Base-by-base conservation (phyloP, 2,329 filamentous ascomycete genomes). In the Hymenoscyphus linearis region DNA sequence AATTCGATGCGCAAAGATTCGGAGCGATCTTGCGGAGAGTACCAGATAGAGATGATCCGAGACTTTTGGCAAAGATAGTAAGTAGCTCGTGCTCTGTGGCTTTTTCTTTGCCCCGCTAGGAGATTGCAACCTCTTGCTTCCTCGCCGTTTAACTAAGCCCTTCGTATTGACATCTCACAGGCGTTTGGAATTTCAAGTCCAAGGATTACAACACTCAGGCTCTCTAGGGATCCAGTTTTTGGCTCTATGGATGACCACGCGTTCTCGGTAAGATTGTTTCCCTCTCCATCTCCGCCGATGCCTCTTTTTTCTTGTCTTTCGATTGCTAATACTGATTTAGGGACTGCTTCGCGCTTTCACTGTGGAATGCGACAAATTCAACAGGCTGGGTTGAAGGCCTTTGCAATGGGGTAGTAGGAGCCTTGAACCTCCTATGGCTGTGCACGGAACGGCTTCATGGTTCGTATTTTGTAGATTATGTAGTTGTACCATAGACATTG, bases 131-230 rank as follows among this genome's bases (percentile, higher is more conserved):
- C 31, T 31, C 6, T 31, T 9, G 31, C 31, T 31, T 31, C 31
- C 31, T 31, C 10, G 31, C 31, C 10, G 31, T 31, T 31, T 31
- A 31, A 5, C 10, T 9, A 31, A 31, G 31, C 31, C 1, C 9
- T 47, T 47, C 7, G 16, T 47, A 47, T 12, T 47, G 18, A 47
- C 12, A 3, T 47, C 12, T 47, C 40, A n/a, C 22, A 47, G 44
- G 44, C 84, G 0, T 87, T 86, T 68, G 85, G 85, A 0, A 86
- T 87, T 68, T 76, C 75, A 52, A 87, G 82, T 65, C 85, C 85
- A 0, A 73, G 83, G 1, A 76, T 84, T 0, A 76, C 72, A 4
- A 70, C 74, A 40, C 69, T 84, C 58, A 82, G 79, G 67, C 65
- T 86, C 35, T 74, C 77, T 13, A 79, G 74, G 57, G 70, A 70